Base-by-base conservation (phyloP, 106 monocot genomes). In the Vanilla planifolia region DNA sequence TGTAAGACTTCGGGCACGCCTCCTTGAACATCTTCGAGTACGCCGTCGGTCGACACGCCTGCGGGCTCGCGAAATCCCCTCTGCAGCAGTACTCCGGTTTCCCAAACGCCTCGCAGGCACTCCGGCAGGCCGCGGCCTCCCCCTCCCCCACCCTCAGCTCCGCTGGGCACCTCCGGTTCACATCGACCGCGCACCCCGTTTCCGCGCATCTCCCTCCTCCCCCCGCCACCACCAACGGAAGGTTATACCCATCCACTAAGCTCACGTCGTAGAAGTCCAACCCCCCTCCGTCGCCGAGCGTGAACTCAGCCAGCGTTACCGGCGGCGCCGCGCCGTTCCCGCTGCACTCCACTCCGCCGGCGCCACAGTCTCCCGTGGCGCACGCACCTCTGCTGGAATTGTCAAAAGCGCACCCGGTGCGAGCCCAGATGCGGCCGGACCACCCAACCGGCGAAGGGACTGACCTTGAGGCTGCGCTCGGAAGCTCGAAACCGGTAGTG, bases 111-210 rank as follows among this genome's bases (percentile, higher is more conserved):
- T 42, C 53, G 16, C 77, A 78, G 7, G 77, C 77, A 33, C 77
- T 78, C 62, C 37, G 21, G 32, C 77, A 78, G 27, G 61, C 77
- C 21, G 28, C 60, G 33, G 52, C 3, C 20, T 55, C 67, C n/a
- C 68, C 55, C 28, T 37, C 55, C 25, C 79, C 67, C 3, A 74
- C 62, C 67, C 67, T 80, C 43, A 85, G 61, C 43, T 85, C 80
- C 3, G 56, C 41, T 26, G 85, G 85, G 53, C 85, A 85, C 20
- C 24, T 22, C 44, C 59, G 66, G 64, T 76, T 76, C 42, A 75
- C 36, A 51, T 81, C 72, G 8, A 43, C 71, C 35, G 65, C 33
- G 47, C 76, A 81, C 7, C 76, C 81, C 17, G 81, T 68, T 0
- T 64, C 35, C 15, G 60, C 45, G 34, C 75, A 75, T 0, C 20